A percentile compares a stretch with the other conserved stretches of the same genome.
phyloP scores from a whole-genome alignment of 1,139 yeast species.

The Magnusiomyces magnusii region DNA sequence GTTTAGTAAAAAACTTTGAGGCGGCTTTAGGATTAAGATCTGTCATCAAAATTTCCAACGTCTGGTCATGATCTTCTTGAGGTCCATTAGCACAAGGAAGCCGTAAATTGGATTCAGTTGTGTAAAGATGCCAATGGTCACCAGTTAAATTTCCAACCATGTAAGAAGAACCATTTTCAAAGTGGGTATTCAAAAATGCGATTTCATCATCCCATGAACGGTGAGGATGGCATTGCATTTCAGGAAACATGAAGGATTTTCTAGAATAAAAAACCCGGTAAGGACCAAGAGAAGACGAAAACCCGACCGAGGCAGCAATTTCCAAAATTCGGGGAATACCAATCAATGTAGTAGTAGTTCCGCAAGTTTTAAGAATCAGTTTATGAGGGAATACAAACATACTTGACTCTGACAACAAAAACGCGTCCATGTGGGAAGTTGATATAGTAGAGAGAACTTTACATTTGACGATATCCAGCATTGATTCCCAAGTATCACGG shows the following conservation, averaged over 20 bases:
- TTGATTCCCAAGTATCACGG: constrained; percentile 56
- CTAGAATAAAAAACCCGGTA: constrained; percentile 81
- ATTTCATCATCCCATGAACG: constrained; percentile 81
- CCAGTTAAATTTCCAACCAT: constrained; percentile 72
- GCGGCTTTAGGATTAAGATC: constrained; percentile 58
- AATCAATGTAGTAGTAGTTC: constrained; percentile 84
- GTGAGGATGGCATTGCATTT: constrained; percentile 73
- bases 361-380: constrained; percentile 86
- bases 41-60: constrained; percentile 89
- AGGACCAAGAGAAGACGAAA: constrained; percentile 33
- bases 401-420: constrained; percentile 81
- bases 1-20: constrained; percentile 50
- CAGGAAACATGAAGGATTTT: constrained; percentile 89
- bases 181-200: constrained; percentile 53
- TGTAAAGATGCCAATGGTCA: constrained; percentile 88
- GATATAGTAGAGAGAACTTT: constrained; percentile 77
- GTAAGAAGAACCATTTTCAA: constrained; percentile 58
- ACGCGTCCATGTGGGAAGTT: constrained; percentile 65
- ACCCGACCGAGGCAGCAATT: constrained; percentile 37
- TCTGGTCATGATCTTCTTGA: constrained; percentile 49
- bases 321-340: constrained; percentile 63
- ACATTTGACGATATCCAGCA: constrained; percentile 80
- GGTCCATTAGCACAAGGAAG: constrained; percentile 9
- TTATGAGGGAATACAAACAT: constrained; percentile 85
- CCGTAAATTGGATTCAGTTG: constrained; percentile 38